These are phyloP conservation scores for Aureobasidium namibiae DNA, from an alignment of 2,329 filamentous ascomycete genomes.

Conservation along the genomic window DNA sequence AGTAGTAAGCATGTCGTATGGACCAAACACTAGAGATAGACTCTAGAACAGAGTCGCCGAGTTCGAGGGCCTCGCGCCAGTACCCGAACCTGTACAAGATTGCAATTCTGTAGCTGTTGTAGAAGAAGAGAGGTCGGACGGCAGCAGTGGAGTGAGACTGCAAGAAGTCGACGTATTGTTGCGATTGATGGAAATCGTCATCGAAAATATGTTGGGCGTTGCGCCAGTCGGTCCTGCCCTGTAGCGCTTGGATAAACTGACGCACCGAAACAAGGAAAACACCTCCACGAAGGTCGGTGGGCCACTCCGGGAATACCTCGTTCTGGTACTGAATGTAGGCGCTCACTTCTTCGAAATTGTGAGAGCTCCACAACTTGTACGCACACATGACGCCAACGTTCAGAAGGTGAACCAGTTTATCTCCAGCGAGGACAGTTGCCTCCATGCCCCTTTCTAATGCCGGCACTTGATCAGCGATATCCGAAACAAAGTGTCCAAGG, in stretches of 20 bases:
- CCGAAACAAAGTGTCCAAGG: conserved; percentile 59
- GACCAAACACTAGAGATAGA: conserved; percentile 37
- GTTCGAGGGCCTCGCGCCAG: conserved; percentile 32
- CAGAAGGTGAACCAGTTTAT: conserved; percentile 63
- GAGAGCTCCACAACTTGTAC: conserved; percentile 60
- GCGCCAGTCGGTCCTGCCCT: conserved; percentile 58
- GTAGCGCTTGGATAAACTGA: conserved; percentile 60
- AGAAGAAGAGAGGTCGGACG: conserved; percentile 57
- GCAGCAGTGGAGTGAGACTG: conserved; percentile 46
- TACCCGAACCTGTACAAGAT: conserved; percentile 37
- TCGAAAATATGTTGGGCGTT: conserved; percentile 52
- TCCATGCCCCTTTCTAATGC: conserved; percentile 60
- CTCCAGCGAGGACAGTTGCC: conserved; percentile 57
- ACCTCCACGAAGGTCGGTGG: conserved; percentile 62
- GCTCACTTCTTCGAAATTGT: conserved; percentile 62
- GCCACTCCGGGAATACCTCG: conserved; percentile 66
- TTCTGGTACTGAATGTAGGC: conserved; percentile 63
- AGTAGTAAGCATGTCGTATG: conserved; percentile 34
- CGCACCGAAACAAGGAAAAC: conserved; percentile 58
- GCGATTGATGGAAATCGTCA: conserved; percentile 57
- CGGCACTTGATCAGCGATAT: conserved; percentile 49
- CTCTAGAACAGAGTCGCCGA: conserved; percentile 34
- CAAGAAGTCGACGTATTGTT: conserved; percentile 46
- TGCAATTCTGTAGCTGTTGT: conserved; percentile 48
- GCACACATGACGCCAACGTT: conserved; percentile 61